phyloP scores from a whole-genome alignment of 2,329 filamentous ascomycete genomes.

The Lasiodiplodia sp. region DNA sequence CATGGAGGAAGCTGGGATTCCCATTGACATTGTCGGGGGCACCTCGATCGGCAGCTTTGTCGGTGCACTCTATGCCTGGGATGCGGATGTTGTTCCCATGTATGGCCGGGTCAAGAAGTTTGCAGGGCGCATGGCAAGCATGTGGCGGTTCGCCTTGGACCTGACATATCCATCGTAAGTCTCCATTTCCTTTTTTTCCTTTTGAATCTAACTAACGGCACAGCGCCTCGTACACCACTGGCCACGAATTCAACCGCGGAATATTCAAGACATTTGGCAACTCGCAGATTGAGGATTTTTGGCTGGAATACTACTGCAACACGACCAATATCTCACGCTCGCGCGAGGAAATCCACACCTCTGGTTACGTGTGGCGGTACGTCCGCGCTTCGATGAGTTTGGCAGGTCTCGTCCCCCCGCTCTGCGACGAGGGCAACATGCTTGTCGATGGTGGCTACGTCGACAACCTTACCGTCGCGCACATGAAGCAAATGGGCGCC shows the following conservation, averaged over 20 bases:
- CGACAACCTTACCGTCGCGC: constrained; percentile 93
- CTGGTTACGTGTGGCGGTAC: constrained; percentile 97
- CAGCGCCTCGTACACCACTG: constrained; percentile 89
- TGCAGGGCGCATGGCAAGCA: constrained; percentile 95
- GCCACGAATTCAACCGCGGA: constrained; percentile 97
- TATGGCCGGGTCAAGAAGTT: constrained; percentile 98
- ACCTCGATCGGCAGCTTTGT: constrained; percentile 97
- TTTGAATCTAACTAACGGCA: background rate
- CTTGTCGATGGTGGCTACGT: constrained; percentile 95
- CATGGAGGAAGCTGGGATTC: constrained; percentile 94
- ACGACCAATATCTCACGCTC: constrained; percentile 98
- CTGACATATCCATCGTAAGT: constrained; percentile 85
- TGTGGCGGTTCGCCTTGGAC: constrained; percentile 98
- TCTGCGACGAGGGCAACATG: constrained; percentile 98
- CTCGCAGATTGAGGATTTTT: constrained; percentile 97
- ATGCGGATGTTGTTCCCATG: constrained; percentile 96
- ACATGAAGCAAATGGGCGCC: constrained; percentile 94
- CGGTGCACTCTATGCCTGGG: constrained; percentile 91
- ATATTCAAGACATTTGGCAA: constrained; percentile 99
- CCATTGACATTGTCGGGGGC: constrained; percentile 92
- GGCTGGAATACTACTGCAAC: constrained; percentile 99
- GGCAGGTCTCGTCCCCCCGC: constrained; percentile 86
- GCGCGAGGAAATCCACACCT: constrained; percentile 89
- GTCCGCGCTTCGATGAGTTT: constrained; percentile 96
- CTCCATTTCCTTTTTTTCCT: background rate